phyloP scores from a whole-genome alignment of 805 yeast species.

The Lipomyces orientalis region DNA sequence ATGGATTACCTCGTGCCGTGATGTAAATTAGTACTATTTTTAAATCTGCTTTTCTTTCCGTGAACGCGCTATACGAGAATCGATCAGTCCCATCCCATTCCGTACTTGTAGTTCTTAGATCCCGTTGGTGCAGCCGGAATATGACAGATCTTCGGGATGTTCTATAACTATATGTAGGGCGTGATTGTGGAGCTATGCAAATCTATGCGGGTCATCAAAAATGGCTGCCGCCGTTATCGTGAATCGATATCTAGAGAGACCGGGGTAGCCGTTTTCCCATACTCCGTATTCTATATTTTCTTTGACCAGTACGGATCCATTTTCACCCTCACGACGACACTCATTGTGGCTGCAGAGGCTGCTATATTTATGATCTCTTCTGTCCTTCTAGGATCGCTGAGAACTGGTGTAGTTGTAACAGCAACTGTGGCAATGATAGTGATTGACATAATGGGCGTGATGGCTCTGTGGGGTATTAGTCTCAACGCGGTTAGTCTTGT shows the following conservation, averaged over 20 bases:
- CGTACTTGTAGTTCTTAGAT: too few relatives aligned
- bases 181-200: too few relatives aligned
- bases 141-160: too few relatives aligned
- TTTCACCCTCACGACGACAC: slow-evolving; percentile 58
- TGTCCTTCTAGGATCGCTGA: slow-evolving; percentile 67
- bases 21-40: background rate
- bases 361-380: slow-evolving; percentile 61
- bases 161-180: too few relatives aligned
- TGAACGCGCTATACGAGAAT: background rate
- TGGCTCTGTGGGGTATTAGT: slow-evolving; percentile 75
- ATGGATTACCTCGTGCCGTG: background rate
- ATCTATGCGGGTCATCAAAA: too few relatives aligned
- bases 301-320: slow-evolving; percentile 86
- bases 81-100: background rate
- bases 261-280: slow-evolving; percentile 74
- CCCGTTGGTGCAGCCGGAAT: too few relatives aligned
- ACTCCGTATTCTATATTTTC: slow-evolving; percentile 90
- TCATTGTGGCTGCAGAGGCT: slow-evolving; percentile 59
- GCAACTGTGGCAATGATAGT: slow-evolving; percentile 67
- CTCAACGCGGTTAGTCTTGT: slow-evolving; percentile 90
- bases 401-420: slow-evolving; percentile 62
- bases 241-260: slow-evolving; percentile 51
- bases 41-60: background rate
- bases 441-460: slow-evolving; percentile 76
- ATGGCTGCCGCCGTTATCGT: too few relatives aligned